Percentiles rank a stretch among this genome's conserved stretches.
Conservation (phyloP, 2,329 filamentous ascomycete species). For the Paecilomyces formosus region DNA sequence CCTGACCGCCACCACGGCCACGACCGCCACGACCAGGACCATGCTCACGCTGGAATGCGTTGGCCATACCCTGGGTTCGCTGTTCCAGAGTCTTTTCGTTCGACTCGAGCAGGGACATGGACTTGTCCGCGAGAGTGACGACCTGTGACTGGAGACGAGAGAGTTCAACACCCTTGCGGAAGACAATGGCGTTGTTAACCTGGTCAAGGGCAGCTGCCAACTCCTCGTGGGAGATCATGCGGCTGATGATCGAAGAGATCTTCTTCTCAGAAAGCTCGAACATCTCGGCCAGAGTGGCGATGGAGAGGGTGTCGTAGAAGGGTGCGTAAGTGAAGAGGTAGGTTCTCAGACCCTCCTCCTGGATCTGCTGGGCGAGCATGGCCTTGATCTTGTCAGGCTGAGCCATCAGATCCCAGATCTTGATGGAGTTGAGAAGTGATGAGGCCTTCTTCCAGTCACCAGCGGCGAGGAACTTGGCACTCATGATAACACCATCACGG, state of each 20-base stretch:
- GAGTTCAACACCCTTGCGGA: slow-evolving; percentile 98
- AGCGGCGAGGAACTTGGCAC: slow-evolving; percentile 89
- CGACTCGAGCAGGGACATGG: slow-evolving; percentile 87
- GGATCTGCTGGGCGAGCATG: slow-evolving; percentile 97
- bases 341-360: slow-evolving; percentile 94
- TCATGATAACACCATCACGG: slow-evolving; percentile 98
- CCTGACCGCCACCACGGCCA: slow-evolving; percentile 31
- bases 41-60: slow-evolving; percentile 90
- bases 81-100: slow-evolving; percentile 98
- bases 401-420: slow-evolving; percentile 98
- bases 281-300: slow-evolving; percentile 81
- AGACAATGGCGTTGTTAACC: slow-evolving; percentile 94
- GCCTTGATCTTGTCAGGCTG: slow-evolving; percentile 87
- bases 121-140: slow-evolving; percentile 91
- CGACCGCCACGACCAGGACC: slow-evolving; percentile 63
- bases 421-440: slow-evolving; percentile 91
- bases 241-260: slow-evolving; percentile 90
- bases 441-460: slow-evolving; percentile 98
- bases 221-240: slow-evolving; percentile 99
- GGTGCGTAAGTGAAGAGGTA: slow-evolving; percentile 99
- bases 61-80: slow-evolving; percentile 88
- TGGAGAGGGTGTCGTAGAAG: slow-evolving; percentile 93
- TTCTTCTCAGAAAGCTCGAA: slow-evolving; percentile 90
- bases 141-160: slow-evolving; percentile 92
- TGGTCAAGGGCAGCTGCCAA: slow-evolving; percentile 93